Evolutionary conservation across 1,139 yeast genomes (phyloP), one percentile per base, ranked within the genome.

Genomic region (Pneumocystis murina): DNA sequence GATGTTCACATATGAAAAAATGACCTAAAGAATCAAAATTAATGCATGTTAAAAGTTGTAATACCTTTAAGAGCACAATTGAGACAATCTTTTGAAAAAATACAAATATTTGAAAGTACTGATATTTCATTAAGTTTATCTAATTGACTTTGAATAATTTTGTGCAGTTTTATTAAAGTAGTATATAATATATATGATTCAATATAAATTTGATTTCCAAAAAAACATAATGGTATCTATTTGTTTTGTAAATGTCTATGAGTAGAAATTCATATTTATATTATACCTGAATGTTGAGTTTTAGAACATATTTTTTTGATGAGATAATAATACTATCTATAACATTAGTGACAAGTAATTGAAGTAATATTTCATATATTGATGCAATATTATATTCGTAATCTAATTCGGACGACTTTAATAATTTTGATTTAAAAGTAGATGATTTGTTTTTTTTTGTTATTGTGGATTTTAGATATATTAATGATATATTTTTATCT

Each of bases 51-150:
- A 24, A 12, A 48, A 48, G 16, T 24, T 16, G 68, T 65, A 60
- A 65, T 65, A 24, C 70, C 70, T 62, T 66, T 65, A 59, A 62
- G 67, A 4, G 65, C 66, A n/a, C 67, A 59, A 39, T 66, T 67
- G 3, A 64, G 64, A 17, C 65, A 36, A 35, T 65, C 67, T 33
- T 63, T 60, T 10, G 60, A 59, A 48, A 67, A 66, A 30, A 65
- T 65, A 14, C 66, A 64, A 16, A 68, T 62, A 40, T 67, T 68
- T 16, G 62, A 64, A 17, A 68, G 61, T 7, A 67, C 61, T 12
- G 67, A 67, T 17, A 66, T 57, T 36, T 66, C 66, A 20, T 62
- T 61, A 8, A 67, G 60, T 59, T 59, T 36, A 20, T 62, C 24
- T 60, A 64, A 63, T 28, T 67, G 66, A 33, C 59, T 48, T 8